phyloP scores from a whole-genome alignment of 208 protist genomes.

The Trypanosoma platydactyli region DNA sequence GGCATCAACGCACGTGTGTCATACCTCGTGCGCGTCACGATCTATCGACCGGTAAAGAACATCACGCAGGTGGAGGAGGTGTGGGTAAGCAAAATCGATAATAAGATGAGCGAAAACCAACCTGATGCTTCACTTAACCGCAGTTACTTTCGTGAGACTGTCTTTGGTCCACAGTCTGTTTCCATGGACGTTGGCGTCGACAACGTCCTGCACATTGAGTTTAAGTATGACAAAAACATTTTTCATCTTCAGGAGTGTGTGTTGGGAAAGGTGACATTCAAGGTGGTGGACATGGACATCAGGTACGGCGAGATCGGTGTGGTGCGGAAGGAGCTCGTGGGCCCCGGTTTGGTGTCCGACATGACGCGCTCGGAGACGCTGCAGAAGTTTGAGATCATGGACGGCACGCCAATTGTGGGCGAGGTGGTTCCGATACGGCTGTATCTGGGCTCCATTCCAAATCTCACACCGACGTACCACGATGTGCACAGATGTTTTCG shows the following conservation, averaged over 20 bases:
- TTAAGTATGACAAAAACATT: slow-evolving; percentile 81
- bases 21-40: slow-evolving; percentile 68
- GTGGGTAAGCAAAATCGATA: slow-evolving; percentile 74
- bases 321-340: slow-evolving; percentile 72
- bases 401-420: slow-evolving; percentile 85
- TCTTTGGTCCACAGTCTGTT: slow-evolving; percentile 60
- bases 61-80: slow-evolving; percentile 55
- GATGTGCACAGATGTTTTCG: slow-evolving; percentile 64
- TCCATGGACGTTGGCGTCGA: slow-evolving; percentile 89
- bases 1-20: slow-evolving; percentile 64
- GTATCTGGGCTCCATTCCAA: slow-evolving; percentile 73
- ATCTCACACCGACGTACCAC: slow-evolving; percentile 81
- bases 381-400: slow-evolving; percentile 92
- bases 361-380: slow-evolving; percentile 72
- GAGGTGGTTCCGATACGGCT: slow-evolving; percentile 91
- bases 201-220: slow-evolving; percentile 90
- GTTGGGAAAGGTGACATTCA: slow-evolving; percentile 83
- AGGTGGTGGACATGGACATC: slow-evolving; percentile 75
- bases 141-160: slow-evolving; percentile 76
- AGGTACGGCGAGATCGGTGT: slow-evolving; percentile 74
- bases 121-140: slow-evolving; percentile 55
- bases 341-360: slow-evolving; percentile 31
- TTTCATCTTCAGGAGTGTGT: slow-evolving; percentile 80
- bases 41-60: slow-evolving; percentile 72
- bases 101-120: slow-evolving; percentile 40